A percentile compares a stretch with the other conserved stretches of the same genome.
Conservation (phyloP, 78 protist species). For the Carpediemonas membranifera region DNA sequence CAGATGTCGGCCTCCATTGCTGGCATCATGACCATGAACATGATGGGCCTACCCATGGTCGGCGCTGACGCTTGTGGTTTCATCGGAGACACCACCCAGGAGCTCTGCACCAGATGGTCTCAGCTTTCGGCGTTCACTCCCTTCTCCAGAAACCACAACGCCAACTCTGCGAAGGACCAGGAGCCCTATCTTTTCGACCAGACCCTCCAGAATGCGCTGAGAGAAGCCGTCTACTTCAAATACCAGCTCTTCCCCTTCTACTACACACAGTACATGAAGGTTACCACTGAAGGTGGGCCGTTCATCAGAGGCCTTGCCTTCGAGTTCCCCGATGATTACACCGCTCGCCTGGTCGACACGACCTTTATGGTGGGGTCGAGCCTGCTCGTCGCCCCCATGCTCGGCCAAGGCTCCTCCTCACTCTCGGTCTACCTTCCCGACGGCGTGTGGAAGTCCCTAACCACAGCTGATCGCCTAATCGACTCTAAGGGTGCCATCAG, state of each 20-base stretch:
- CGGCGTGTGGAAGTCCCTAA: too few relatives aligned
- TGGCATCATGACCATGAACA: background rate
- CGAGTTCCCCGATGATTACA: background rate
- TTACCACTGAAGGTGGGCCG: background rate
- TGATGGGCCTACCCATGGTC: constrained; percentile 27
- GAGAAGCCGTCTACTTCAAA: background rate
- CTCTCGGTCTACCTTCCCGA: too few relatives aligned
- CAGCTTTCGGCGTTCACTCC: constrained; percentile 16
- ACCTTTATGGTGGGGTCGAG: too few relatives aligned
- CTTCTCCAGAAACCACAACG: constrained; percentile 27
- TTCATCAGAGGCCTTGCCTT: background rate
- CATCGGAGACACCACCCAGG: constrained; percentile 1
- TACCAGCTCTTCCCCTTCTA: background rate
- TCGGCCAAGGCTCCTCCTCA: too few relatives aligned
- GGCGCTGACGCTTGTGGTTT: constrained; percentile 49
- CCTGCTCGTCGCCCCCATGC: too few relatives aligned
- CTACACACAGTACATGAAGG: background rate
- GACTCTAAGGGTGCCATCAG: background rate
- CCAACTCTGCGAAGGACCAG: constrained; percentile 10
- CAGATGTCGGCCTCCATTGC: constrained; percentile 3
- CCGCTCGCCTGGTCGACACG: background rate
- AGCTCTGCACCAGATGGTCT: constrained; percentile 32
- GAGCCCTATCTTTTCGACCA: background rate
- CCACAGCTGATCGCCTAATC: too few relatives aligned
- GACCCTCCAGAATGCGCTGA: background rate